Base-by-base conservation (phyloP, 768 basidiomycete genomes). In the Leucogyrophana mollusca region DNA sequence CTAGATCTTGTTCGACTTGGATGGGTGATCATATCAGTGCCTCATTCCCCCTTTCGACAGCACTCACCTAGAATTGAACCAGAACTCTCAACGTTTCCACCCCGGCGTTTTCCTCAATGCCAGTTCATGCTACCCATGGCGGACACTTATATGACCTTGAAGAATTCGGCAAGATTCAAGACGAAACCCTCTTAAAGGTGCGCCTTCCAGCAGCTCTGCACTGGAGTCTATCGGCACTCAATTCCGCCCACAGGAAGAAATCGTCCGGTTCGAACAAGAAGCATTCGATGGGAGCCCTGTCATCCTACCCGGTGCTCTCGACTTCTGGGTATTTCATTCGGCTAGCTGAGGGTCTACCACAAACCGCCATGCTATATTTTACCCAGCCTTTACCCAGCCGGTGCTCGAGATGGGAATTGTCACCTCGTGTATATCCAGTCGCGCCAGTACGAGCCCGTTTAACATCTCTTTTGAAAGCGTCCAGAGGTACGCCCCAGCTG, bases 61-160 rank as follows among this genome's bases (percentile, higher is more conserved):
- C n/a, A n/a, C 34, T 54, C 18, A 45, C 45, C 36, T 17, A 7
- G 34, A 33, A 39, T 23, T n/a, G n/a, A n/a, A n/a, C 10, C 57
- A 87, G 85, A 33, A 89, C 85, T 5, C 74, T 86, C 48, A 79
- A 87, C 57, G n/a, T n/a, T 66, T 90, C 89, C 2, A 92, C 90
- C 4, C 87, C 87, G 91, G 90, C 4, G 85, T 92, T n/a, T 53
- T 80, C 49, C 59, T 71, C 56, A 70, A 83, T 23, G 76, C 76
- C 1, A 74, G n/a, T n/a, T n/a, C n/a, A n/a, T n/a, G 70, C 76
- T 7, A 81, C 85, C 0, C 91, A 93, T 60, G 91, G 91, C 16
- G 77, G 89, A 40, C 74, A 90, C 46, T 70, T 90, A 10, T 71
- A 77, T 37, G 91, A 94, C 60, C 63, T 93, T 38, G 78, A 74